These are phyloP conservation scores for Suillus tomentosus DNA, from an alignment of 768 basidiomycete genomes.

Conservation along the genomic window DNA sequence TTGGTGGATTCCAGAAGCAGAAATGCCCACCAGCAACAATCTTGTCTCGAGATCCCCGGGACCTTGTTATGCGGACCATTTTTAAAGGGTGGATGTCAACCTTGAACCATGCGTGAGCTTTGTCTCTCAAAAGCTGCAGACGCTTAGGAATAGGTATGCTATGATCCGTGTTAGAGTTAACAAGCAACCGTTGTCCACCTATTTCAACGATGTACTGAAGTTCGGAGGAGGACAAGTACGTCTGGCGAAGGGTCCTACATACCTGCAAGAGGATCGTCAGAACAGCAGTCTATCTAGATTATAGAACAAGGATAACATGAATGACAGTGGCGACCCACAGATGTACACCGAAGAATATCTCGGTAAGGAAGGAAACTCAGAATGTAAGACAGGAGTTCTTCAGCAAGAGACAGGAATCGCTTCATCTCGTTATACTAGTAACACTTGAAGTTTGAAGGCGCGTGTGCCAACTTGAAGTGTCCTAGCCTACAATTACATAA, in stretches of 20 bases:
- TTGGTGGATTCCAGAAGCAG: not conserved
- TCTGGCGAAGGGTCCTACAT: not conserved
- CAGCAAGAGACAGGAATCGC: not conserved
- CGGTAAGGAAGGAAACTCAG: not conserved
- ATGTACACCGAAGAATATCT: not conserved
- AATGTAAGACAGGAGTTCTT: not conserved
- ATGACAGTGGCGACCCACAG: no score
- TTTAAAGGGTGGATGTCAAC: not conserved
- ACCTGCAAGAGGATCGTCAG: not conserved
- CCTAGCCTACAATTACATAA: no score
- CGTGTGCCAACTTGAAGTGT: no score
- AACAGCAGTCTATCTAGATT: not conserved
- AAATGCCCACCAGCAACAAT: not conserved
- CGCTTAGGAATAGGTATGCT: not conserved
- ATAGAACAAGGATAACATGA: no score
- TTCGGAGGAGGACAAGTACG: not conserved
- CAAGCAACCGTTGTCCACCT: not conserved
- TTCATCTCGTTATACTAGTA: not conserved
- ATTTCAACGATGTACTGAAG: constrained; percentile 1
- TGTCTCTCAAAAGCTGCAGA: not conserved
- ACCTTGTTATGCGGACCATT: not conserved
- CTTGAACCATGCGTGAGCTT: not conserved
- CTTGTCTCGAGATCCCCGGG: no score
- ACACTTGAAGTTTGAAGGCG: no score
- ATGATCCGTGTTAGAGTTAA: not conserved